Percentiles rank a stretch among this genome's conserved stretches.
Evolutionary conservation across 768 basidiomycete species (phyloP).

Genomic region (Pisolithus orientalis): DNA sequence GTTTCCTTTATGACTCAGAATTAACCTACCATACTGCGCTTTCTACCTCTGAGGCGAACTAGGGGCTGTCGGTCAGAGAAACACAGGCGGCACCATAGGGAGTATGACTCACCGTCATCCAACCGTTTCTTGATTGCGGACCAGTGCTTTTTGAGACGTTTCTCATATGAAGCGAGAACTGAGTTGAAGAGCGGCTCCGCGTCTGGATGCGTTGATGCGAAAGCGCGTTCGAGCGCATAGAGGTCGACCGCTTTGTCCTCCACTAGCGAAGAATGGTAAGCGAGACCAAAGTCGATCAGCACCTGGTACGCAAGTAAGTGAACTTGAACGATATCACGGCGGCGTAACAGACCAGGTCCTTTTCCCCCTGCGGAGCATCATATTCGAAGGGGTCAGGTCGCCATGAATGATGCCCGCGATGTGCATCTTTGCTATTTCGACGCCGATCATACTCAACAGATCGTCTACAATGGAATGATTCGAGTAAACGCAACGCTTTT

Average conservation of each 20-base stretch:
- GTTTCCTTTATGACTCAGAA: not conserved
- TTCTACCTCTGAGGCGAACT: constrained; percentile 84
- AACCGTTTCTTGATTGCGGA: constrained; percentile 49
- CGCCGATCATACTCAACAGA: constrained; percentile 75
- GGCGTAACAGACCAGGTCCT: constrained; percentile 38
- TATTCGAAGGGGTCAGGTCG: too few relatives aligned
- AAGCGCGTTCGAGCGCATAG: constrained; percentile 94
- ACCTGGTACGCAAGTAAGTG: constrained; percentile 39
- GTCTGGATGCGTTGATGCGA: constrained; percentile 90
- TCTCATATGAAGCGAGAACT: not conserved
- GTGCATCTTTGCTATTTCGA: constrained; percentile 41
- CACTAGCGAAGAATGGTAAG: constrained; percentile 70
- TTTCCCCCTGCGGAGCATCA: not conserved
- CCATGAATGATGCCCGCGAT: too few relatives aligned
- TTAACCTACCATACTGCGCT: constrained; percentile 90
- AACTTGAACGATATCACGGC: too few relatives aligned
- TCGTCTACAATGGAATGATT: constrained; percentile 40
- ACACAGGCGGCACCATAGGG: not conserved
- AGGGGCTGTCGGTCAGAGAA: constrained; percentile 9
- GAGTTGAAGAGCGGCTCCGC: constrained; percentile 39
- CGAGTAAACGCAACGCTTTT: not conserved
- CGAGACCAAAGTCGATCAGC: constrained; percentile 92
- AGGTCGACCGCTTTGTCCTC: constrained; percentile 43
- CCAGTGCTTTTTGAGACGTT: constrained; percentile 64
- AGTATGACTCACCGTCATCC: constrained; percentile 57